Conservation (phyloP, 2,329 filamentous ascomycete genomes). For the Ceratocystis cacaofunesta region DNA sequence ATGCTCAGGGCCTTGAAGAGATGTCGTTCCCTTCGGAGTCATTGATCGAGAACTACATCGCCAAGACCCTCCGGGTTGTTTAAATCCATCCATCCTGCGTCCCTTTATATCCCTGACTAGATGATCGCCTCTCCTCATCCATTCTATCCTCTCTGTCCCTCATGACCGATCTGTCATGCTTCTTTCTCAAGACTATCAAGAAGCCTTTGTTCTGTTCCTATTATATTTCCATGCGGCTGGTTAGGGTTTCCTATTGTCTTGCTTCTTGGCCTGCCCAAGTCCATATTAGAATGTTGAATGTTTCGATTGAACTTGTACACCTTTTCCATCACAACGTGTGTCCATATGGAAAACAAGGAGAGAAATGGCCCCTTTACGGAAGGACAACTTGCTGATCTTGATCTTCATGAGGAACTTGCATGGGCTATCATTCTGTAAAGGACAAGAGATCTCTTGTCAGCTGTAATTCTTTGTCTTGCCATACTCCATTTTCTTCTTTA, state of each 20-base stretch:
- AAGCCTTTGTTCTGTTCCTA: conserved; percentile 11
- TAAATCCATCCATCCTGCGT: conserved; percentile 28
- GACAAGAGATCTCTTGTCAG: background rate
- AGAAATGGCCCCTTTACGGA: no score
- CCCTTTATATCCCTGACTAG: background rate
- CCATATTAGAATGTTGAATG: conserved; percentile 10
- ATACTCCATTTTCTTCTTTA: background rate
- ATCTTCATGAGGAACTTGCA: no score
- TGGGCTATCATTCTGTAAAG: no score
- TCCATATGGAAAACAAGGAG: no score
- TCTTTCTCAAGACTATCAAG: background rate
- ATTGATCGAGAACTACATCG: conserved; percentile 74
- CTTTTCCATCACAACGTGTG: background rate
- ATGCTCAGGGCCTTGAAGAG: conserved; percentile 83
- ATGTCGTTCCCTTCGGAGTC: conserved; percentile 87
- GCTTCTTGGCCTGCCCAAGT: conserved; percentile 3
- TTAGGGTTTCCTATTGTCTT: conserved; percentile 8
- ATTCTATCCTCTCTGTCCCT: background rate
- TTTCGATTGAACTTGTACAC: background rate
- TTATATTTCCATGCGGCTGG: conserved; percentile 7
- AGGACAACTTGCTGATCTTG: no score
- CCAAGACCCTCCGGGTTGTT: conserved; percentile 65
- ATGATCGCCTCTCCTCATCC: background rate
- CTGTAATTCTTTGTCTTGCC: background rate
- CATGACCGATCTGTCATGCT: conserved; percentile 2